phyloP scores from a whole-genome alignment of 768 basidiomycete species.

The Chiua virens region DNA sequence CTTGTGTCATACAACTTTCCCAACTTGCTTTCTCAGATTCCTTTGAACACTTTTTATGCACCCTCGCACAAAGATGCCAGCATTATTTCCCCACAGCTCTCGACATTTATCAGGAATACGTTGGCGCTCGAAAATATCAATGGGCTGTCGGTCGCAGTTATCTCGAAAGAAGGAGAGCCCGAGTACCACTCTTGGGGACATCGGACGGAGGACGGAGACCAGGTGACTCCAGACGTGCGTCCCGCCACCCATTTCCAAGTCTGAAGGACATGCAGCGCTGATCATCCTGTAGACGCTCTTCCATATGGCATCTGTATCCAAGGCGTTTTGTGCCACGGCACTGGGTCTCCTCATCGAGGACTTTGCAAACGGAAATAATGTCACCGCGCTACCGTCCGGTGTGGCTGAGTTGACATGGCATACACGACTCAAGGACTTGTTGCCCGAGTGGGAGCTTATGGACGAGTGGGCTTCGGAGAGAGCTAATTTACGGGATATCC shows the following conservation, averaged over 20 bases:
- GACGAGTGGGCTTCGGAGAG: slow-evolving; percentile 39
- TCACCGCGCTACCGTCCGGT: slow-evolving; percentile 32
- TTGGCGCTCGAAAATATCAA: slow-evolving; percentile 24
- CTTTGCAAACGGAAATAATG: slow-evolving; percentile 35
- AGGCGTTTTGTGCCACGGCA: slow-evolving; percentile 40
- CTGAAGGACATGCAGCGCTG: not conserved
- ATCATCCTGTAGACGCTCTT: slow-evolving; percentile 36
- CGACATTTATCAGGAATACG: slow-evolving; percentile 16
- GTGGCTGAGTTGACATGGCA: slow-evolving; percentile 36
- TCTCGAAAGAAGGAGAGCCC: slow-evolving; percentile 22
- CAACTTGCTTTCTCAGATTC: slow-evolving; percentile 1
- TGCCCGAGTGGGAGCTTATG: slow-evolving; percentile 43
- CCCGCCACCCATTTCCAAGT: not conserved
- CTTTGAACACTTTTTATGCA: not conserved
- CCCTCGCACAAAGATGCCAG: not conserved
- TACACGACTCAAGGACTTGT: slow-evolving; percentile 36
- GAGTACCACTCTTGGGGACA: slow-evolving; percentile 38
- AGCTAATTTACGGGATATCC: slow-evolving; percentile 37
- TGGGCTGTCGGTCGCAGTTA: slow-evolving; percentile 32
- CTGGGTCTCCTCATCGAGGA: slow-evolving; percentile 45
- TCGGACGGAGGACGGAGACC: slow-evolving; percentile 34
- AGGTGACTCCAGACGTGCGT: slow-evolving; percentile 35
- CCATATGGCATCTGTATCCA: slow-evolving; percentile 37
- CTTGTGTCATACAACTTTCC: slow-evolving; percentile 9
- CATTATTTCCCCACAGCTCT: slow-evolving; percentile 20